These are phyloP conservation scores for Mycena crocata DNA, from an alignment of 768 basidiomycete genomes.

Conservation along the genomic window DNA sequence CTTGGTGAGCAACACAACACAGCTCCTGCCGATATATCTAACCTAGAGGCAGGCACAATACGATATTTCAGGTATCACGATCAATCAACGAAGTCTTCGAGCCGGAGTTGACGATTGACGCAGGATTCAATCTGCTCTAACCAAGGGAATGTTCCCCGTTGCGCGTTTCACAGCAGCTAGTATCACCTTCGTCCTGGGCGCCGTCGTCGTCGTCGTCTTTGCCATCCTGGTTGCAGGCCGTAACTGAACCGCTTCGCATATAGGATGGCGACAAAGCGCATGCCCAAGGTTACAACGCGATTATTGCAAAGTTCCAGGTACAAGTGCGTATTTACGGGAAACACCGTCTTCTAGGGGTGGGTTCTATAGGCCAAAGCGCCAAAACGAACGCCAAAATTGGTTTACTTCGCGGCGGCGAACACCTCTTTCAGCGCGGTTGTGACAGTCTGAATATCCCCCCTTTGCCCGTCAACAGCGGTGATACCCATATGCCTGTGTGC, in stretches of 20 bases:
- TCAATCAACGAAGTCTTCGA: too few species aligned
- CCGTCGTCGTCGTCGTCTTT: constrained; percentile 50
- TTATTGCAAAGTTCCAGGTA: constrained; percentile 6
- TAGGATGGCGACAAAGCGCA: neutral
- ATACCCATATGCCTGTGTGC: constrained; percentile 86
- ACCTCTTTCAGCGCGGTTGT: constrained; percentile 72
- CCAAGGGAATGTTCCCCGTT: constrained; percentile 53
- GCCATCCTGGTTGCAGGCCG: constrained; percentile 44
- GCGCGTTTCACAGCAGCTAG: constrained; percentile 48
- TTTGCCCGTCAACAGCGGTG: constrained; percentile 74
- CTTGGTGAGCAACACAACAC: constrained; percentile 37
- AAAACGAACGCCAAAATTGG: neutral
- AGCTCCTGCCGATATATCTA: neutral
- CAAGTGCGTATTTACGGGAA: constrained; percentile 13
- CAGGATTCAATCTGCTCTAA: constrained; percentile 50
- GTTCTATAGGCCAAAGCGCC: constrained; percentile 2
- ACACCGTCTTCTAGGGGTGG: neutral
- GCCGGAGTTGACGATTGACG: too few species aligned
- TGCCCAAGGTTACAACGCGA: neutral
- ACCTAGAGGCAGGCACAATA: constrained; percentile 38
- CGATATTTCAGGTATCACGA: constrained; percentile 59
- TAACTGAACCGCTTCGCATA: neutral
- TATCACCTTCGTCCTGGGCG: constrained; percentile 44
- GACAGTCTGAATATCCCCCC: constrained; percentile 83
- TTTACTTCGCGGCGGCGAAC: constrained; percentile 43